Evolutionary conservation across 1,284 basidiomycete species (phyloP).

Genomic region (Porogramme epimiltina): DNA sequence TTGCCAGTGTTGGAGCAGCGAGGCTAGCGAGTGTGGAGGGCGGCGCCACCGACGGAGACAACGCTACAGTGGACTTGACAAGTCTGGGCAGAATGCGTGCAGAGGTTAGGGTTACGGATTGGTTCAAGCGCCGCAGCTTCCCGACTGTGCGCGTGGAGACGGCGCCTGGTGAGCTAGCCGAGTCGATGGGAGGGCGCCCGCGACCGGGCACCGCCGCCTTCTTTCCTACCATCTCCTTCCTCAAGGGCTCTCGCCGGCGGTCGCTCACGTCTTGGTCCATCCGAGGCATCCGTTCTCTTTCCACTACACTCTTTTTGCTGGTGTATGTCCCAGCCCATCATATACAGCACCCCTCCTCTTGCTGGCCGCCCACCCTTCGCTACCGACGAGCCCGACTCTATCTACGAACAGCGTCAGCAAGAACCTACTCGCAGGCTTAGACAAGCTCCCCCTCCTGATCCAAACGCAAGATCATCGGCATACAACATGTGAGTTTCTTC

Average conservation of each 20-base stretch:
- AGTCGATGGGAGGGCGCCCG: conserved; percentile 7
- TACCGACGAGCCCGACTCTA: conserved; percentile 64
- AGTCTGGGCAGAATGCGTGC: too few relatives aligned
- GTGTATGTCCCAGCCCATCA: conserved; percentile 32
- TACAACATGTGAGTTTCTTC: conserved; percentile 61
- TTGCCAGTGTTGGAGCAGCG: not conserved
- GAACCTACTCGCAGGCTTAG: conserved; percentile 39
- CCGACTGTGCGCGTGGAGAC: not conserved
- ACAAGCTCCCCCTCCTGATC: conserved; percentile 41
- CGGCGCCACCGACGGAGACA: not conserved
- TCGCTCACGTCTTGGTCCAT: conserved; percentile 16
- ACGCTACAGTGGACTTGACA: not conserved
- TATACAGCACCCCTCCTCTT: conserved; percentile 44
- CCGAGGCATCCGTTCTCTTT: conserved; percentile 38
- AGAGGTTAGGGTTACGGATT: not conserved
- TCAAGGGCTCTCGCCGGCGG: conserved; percentile 18
- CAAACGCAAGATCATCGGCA: conserved; percentile 53
- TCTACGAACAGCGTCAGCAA: conserved; percentile 45
- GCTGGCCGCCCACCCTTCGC: conserved; percentile 69
- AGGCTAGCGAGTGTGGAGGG: not conserved
- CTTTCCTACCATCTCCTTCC: not conserved
- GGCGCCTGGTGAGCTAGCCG: not conserved
- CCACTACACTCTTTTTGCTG: conserved; percentile 21
- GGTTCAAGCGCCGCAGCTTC: not conserved
- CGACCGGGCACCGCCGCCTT: conserved; percentile 1